Base-by-base conservation (phyloP, 108 stramenopile species). In the Nitzschia sp. region DNA sequence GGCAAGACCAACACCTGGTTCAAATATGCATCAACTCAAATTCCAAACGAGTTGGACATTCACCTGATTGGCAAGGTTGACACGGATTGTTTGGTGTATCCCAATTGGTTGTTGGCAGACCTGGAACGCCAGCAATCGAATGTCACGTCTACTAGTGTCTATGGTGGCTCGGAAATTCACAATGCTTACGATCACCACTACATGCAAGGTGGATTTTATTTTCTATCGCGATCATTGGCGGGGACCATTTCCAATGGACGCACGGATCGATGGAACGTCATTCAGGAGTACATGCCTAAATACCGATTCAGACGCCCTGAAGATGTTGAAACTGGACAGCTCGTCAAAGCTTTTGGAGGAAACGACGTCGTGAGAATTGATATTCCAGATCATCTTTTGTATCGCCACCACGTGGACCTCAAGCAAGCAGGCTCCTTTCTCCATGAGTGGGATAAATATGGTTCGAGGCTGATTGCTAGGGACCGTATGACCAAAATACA, bases 1-100 rank as follows among this genome's bases (percentile, higher is more conserved):
- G 75, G 75, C 8, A 76, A 76, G 27, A 51, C 74, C 11, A 70
- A 64, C 31, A 75, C 67, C 2, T 75, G 64, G 57, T 68, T 59
- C 51, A 64, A 48, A 34, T 75, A 68, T 36, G 60, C 67, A 15
- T 59, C 67, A 15, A 51, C 36, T 49, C 46, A 21, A 1, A 13
- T 61, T 15, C 62, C 66, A 9, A 30, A 78, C 4, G 23, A 49
- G 13, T 30, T 65, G 1, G 28, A 36, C 13, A 49, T 70, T 24
- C 55, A 67, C 47, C 58, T 70, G 19, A 51, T 77, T 42, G 53
- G 46, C 29, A 77, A 77, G 29, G 55, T 70, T n/a, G 76, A 77
- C 23, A 29, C 54, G 0, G 69, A 77, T 31, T 54, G 61, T 9
- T 8, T 70, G 2, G 34, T 77, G 8, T 35, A 29, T 51, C 51